Evolutionary conservation across 208 protist genomes (phyloP), one percentile per base, ranked within the genome.

Genomic region (Trypanosoma platydactyli): DNA sequence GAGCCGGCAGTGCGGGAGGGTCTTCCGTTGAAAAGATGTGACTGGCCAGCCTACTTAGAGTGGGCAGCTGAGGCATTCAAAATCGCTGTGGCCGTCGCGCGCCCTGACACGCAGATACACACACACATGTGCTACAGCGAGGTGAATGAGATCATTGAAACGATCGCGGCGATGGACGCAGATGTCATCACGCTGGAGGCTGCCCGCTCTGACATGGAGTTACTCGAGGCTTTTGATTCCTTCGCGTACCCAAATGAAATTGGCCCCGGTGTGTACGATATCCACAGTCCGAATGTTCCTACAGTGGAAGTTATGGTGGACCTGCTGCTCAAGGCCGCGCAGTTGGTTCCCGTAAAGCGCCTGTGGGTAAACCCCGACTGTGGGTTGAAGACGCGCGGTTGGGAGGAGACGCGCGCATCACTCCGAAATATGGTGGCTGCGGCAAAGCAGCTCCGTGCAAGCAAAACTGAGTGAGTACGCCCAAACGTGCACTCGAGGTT

Each of bases 101-200:
- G 50, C 7, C 75, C 80, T 22, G 75, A 81, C 15, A 94, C 86
- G 49, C 89, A 94, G 68, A 87, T 96, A 16, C 84, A 92, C 64
- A 89, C 88, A 1, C 89, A 95, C 64, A 92, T 96, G 83, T 96
- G 92, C 61, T 97, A 96, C 71, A 81, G 83, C 33, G 91, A 94
- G 50, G 92, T 97, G 48, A 91, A 96, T 68, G 88, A 94, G 57
- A 94, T 97, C 46, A 88, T 95, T 55, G 64, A 73, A 27, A 77
- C 83, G 3, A 95, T 97, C 56, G 82, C 72, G 35, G 77, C 61
- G 38, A 91, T 95, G 81, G 89, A 96, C 67, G 77, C 85, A 18
- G 92, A 96, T 64, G 90, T 93, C 4, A 89, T 96, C 49, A 89
- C 83, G 12, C 88, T 97, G 22, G 92, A 97, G 78, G 85, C 80